phyloP scores from a whole-genome alignment of 805 yeast genomes.

The Saturnispora gosingensis region DNA sequence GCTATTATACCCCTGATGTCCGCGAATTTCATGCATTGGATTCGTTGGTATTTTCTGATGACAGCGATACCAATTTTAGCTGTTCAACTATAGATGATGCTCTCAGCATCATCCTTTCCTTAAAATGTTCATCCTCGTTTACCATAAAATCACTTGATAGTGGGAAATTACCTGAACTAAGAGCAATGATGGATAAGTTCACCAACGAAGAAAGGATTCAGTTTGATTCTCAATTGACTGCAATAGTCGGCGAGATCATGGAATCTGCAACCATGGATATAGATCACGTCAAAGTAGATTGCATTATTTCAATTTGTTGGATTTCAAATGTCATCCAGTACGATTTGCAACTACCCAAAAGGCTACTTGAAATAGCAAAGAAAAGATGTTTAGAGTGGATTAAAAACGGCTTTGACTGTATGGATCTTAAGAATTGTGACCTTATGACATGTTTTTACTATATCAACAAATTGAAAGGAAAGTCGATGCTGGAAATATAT shows the following conservation, averaged over 20 bases:
- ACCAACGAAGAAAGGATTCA: not conserved
- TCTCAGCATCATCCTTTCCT: not conserved
- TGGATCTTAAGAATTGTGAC: not conserved
- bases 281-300: not conserved
- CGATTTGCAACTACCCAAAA: not conserved
- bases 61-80: not conserved
- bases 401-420: not conserved
- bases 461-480: not conserved
- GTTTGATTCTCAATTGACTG: not conserved
- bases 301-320: not conserved
- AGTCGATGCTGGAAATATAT: not conserved
- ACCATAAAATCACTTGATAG: not conserved
- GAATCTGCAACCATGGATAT: not conserved
- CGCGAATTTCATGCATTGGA: not conserved
- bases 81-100: not conserved
- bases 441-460: not conserved
- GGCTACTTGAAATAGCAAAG: not conserved
- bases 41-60: not conserved
- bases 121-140: not conserved
- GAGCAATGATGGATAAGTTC: not conserved
- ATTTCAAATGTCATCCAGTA: not conserved
- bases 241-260: not conserved
- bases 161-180: not conserved
- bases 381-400: not conserved
- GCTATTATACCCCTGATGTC: not conserved